Evolutionary conservation across 495 filamentous ascomycete species (phyloP), one percentile per base, ranked within the genome.

Genomic region (Penicillium macrosclerotiorum): DNA sequence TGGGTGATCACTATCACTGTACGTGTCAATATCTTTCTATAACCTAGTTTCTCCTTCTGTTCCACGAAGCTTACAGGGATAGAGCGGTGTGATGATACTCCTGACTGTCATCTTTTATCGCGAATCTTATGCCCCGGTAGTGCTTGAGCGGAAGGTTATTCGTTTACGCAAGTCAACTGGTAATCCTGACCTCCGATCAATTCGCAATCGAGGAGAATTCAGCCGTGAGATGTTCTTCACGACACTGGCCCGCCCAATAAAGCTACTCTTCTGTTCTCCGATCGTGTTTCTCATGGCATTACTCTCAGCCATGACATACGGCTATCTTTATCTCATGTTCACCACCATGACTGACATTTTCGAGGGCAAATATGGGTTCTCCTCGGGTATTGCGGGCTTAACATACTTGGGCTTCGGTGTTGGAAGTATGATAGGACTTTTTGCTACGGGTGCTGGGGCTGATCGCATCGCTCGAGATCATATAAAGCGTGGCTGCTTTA

Each of bases 71-170:
- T 37, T 3, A 24, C 1, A 13, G 1, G 1, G 12, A n/a, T 30
- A 62, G 56, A 51, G 44, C 14, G 59, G 53, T 3, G 56, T 58
- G 1, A 65, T 77, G 29, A 57, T 82, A 4, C 71, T 85, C 22
- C 64, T 66, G 37, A 60, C 64, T 17, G 74, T 78, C 51, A 60
- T 78, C 2, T 46, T 27, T 3, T 68, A 68, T 22, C 61, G 83
- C 5, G 68, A 82, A 57, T 88, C 87, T 0, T 90, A 90, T 54
- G 78, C 84, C 0, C 84, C 86, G 2, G 82, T 80, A 0, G 75
- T 92, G 22, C 76, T 90, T 3, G 72, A 73, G 3, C 58, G 67
- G 11, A 77, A 84, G 31, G 85, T 86, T 6, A 75, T 71, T 46
- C 82, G 81, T 45, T 65, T 90, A 23, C 74, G 86, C 26, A 74